Conservation (phyloP, 2,329 filamentous ascomycete species). For the Cercospora janseana region DNA sequence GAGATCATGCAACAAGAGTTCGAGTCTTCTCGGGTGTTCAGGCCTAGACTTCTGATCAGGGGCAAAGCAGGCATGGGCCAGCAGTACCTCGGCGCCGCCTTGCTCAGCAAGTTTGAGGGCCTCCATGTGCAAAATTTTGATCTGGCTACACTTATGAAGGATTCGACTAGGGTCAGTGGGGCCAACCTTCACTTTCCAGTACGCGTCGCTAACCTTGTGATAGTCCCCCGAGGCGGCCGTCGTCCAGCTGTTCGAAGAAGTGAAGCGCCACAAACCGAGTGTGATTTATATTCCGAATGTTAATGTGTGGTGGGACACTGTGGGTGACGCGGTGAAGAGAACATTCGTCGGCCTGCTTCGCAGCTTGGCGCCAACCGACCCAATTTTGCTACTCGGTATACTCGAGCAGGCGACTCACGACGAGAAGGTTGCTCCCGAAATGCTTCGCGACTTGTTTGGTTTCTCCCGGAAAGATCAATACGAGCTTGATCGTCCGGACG, state of each 20-base stretch:
- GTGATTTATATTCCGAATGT: constrained; percentile 93
- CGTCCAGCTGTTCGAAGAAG: constrained; percentile 86
- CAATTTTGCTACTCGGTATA: constrained; percentile 82
- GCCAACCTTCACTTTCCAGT: constrained; percentile 20
- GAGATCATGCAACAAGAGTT: constrained; percentile 73
- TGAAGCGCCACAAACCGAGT: constrained; percentile 90
- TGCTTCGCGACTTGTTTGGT: constrained; percentile 78
- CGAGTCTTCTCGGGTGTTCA: constrained; percentile 81
- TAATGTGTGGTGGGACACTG: constrained; percentile 77
- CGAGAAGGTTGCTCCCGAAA: constrained; percentile 53
- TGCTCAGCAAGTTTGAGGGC: constrained; percentile 88
- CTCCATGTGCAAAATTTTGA: constrained; percentile 95
- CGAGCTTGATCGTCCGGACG: constrained; percentile 64
- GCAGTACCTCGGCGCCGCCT: constrained; percentile 77
- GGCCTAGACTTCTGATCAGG: constrained; percentile 79
- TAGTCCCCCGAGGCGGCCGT: constrained; percentile 78
- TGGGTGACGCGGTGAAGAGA: constrained; percentile 64
- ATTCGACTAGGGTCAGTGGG: constrained; percentile 64
- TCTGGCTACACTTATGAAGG: constrained; percentile 78
- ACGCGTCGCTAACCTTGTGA: constrained; percentile 16
- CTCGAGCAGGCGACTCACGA: constrained; percentile 59
- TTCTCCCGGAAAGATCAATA: constrained; percentile 78
- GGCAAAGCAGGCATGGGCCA: constrained; percentile 92
- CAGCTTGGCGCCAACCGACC: constrained; percentile 84
- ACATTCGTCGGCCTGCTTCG: constrained; percentile 81